Conservation (phyloP, 257 asterid genomes). For the Rehmannia glutinosa region DNA sequence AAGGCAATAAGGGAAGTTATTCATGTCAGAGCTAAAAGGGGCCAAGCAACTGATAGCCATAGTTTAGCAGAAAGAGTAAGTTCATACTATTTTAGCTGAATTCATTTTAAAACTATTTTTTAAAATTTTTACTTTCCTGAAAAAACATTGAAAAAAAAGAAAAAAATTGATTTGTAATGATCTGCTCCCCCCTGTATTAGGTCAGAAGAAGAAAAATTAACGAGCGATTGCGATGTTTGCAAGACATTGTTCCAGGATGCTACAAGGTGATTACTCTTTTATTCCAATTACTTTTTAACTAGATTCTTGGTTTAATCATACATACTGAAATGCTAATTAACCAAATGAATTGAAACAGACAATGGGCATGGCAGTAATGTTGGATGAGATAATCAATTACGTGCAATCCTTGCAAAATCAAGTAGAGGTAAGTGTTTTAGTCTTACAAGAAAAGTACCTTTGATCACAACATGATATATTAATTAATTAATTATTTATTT, state of each 20-base stretch:
- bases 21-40: constrained; percentile 91
- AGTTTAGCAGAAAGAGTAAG: constrained; percentile 93
- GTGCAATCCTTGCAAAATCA: constrained; percentile 90
- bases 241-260: constrained; percentile 94
- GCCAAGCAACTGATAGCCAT: constrained; percentile 95
- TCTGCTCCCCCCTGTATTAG: constrained; percentile 29
- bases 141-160: not conserved
- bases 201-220: constrained; percentile 88
- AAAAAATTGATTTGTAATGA: not conserved
- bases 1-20: constrained; percentile 61
- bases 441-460: not conserved
- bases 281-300: not conserved
- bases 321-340: not conserved
- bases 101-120: not conserved
- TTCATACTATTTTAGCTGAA: not conserved
- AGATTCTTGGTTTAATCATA: not conserved
- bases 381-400: constrained; percentile 86
- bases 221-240: constrained; percentile 75
- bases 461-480: not conserved
- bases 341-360: constrained; percentile 58
- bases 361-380: constrained; percentile 96
- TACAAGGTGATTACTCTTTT: constrained; percentile 46
- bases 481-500: not conserved
- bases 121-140: not conserved
- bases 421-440: constrained; percentile 58